Conservation (phyloP, 441 rosid genomes). For the Euphorbia celastroides region DNA sequence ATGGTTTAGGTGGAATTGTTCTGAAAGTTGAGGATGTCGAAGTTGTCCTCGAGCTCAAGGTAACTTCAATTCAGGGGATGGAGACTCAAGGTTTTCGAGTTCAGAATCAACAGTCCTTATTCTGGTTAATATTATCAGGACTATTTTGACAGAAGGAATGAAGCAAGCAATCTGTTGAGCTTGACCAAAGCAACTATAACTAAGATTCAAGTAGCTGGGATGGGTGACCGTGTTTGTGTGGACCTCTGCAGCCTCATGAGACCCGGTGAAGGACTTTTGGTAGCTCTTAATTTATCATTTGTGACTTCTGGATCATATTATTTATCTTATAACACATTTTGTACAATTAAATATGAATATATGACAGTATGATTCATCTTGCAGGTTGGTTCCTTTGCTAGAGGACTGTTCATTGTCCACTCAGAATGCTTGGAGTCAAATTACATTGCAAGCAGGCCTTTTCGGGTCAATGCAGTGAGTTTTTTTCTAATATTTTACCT, state of each 20-base stretch:
- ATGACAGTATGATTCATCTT: not conserved
- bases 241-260: conserved; percentile 93
- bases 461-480: conserved; percentile 86
- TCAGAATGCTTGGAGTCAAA: conserved; percentile 83
- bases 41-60: conserved; percentile 68
- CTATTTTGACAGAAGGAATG: conserved; percentile 71
- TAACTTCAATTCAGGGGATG: conserved; percentile 18
- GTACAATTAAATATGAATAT: conserved; percentile 1
- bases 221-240: conserved; percentile 93
- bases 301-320: not conserved
- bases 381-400: conserved; percentile 93
- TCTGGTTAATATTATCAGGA: conserved; percentile 40
- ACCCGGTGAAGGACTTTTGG: conserved; percentile 94
- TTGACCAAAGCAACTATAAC: conserved; percentile 64
- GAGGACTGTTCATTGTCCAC: conserved; percentile 88
- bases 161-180: conserved; percentile 46
- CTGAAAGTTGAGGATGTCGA: conserved; percentile 53
- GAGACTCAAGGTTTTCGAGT: not conserved
- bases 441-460: conserved; percentile 91
- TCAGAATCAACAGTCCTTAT: conserved; percentile 24
- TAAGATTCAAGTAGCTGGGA: conserved; percentile 52
- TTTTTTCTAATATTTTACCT: too few relatives aligned
- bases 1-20: conserved; percentile 72
- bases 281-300: conserved; percentile 26
- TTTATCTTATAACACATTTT: conserved; percentile 4